phyloP scores from a whole-genome alignment of 2,329 filamentous ascomycete genomes.

The Beauveria scarabaeidicola region DNA sequence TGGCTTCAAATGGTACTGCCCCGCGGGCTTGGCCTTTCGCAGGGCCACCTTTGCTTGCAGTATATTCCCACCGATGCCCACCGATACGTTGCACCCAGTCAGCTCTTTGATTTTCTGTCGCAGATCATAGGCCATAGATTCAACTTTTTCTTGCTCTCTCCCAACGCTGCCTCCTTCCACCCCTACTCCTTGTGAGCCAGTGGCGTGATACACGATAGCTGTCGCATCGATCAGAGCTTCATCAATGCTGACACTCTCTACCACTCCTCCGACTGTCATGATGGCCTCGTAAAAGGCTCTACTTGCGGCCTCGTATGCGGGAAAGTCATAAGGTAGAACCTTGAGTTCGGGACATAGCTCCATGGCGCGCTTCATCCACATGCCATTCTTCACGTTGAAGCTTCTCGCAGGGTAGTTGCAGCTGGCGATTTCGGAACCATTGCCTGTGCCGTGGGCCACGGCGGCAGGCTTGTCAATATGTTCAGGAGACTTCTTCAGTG shows the following conservation, averaged over 20 bases:
- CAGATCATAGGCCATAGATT: constrained; percentile 56
- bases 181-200: constrained; percentile 55
- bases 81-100: constrained; percentile 81
- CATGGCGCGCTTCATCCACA: constrained; percentile 95
- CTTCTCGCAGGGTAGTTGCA: constrained; percentile 89
- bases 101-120: constrained; percentile 61
- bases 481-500: constrained; percentile 67
- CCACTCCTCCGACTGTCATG: constrained; percentile 66
- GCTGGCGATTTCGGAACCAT: constrained; percentile 89
- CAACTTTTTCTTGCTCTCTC: constrained; percentile 70
- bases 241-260: constrained; percentile 95
- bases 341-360: constrained; percentile 79
- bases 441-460: constrained; percentile 78
- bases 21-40: constrained; percentile 86
- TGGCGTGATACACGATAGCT: constrained; percentile 53
- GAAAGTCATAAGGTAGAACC: constrained; percentile 91
- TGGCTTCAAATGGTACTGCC: constrained; percentile 80
- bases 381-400: constrained; percentile 89
- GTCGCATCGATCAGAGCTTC: constrained; percentile 87
- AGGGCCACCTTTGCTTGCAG: constrained; percentile 85
- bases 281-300: constrained; percentile 80
- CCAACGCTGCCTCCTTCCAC: constrained; percentile 61
- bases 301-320: constrained; percentile 88
- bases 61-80: constrained; percentile 88
- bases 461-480: constrained; percentile 71